Percentiles rank a stretch among this genome's conserved stretches.
These are phyloP conservation scores for Flueggea neowawraea DNA, from an alignment of 441 rosid genomes.

Conservation along the genomic window DNA sequence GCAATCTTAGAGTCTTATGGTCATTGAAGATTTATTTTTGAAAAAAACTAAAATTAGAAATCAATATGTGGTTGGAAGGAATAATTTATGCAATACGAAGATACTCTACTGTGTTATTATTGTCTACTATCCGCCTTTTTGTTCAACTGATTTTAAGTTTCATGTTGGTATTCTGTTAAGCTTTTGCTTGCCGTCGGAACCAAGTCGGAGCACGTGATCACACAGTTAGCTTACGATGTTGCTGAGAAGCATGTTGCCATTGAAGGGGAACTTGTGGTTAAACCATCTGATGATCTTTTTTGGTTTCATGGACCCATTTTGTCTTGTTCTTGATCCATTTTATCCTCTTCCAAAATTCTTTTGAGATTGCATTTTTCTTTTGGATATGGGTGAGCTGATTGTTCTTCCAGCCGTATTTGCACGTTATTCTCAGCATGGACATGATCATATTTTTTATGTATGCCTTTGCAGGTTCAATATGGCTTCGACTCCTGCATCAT, in stretches of 20 bases:
- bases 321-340: slow-evolving; percentile 73
- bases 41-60: too few relatives aligned
- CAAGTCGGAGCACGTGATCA: slow-evolving; percentile 81
- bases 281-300: slow-evolving; percentile 77
- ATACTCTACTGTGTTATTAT: too few relatives aligned
- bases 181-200: slow-evolving; percentile 87
- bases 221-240: slow-evolving; percentile 75
- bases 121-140: too few relatives aligned
- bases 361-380: slow-evolving; percentile 75
- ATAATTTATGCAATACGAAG: too few relatives aligned
- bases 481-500: slow-evolving; percentile 84
- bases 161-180: slow-evolving; percentile 27
- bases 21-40: too few relatives aligned
- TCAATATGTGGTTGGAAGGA: too few relatives aligned
- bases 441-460: neutral
- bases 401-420: neutral
- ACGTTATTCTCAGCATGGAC: slow-evolving; percentile 2
- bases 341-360: slow-evolving; percentile 87
- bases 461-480: slow-evolving; percentile 50
- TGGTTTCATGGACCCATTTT: slow-evolving; percentile 61
- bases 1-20: too few relatives aligned
- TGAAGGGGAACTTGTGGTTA: slow-evolving; percentile 75
- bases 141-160: too few relatives aligned
- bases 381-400: slow-evolving; percentile 61
- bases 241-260: slow-evolving; percentile 80